Evolutionary conservation across 495 filamentous ascomycete species (phyloP), one percentile per base, ranked within the genome.

Genomic region (Daldinia caldariorum): DNA sequence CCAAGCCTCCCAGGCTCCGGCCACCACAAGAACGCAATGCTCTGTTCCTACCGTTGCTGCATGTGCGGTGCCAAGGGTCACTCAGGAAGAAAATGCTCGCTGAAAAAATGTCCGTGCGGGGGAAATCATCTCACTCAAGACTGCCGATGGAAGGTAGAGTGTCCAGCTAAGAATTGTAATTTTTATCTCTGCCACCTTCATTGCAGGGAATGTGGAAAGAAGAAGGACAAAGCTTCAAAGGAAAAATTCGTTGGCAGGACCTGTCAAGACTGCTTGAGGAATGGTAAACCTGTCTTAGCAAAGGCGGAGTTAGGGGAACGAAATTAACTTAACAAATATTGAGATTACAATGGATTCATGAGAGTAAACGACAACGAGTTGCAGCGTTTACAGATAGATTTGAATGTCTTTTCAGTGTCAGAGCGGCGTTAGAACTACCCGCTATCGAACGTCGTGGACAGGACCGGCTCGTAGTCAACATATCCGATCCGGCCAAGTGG

Each of bases 41-140:
- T 70, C 12, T 82, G 79, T 59, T 49, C 65, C 22, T 47, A 69
- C 13, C 77, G 80, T 9, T 82, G 79, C 54, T 82, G 79, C 57
- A 82, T 82, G 79, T 82, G 80, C 51, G 80, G 80, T 26, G 49
- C 72, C 3, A 71, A 66, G 14, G 77, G 74, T 9, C 80, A 82
- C 59, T 75, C 67, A n/a, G 80, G 79, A 20, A 66, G 53, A 18
- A 61, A 79, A 22, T 82, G 80, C 61, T 63, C 71, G 6, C 26
- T 75, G 37, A 69, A 66, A 34, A 69, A 58, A 32, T 81, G 80
- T 35, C 68, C 70, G 0, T 82, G 79, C 58, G 78, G 80, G 29
- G 71, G 54, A 26, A 59, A 60, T 3, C 80, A 81, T 61, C 66
- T 82, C 32, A 80, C 77, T 0, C 79, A 82, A 61, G 78, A 81